Evolutionary conservation across 1,284 basidiomycete genomes (phyloP).

Genomic region (Puccinia horiana): DNA sequence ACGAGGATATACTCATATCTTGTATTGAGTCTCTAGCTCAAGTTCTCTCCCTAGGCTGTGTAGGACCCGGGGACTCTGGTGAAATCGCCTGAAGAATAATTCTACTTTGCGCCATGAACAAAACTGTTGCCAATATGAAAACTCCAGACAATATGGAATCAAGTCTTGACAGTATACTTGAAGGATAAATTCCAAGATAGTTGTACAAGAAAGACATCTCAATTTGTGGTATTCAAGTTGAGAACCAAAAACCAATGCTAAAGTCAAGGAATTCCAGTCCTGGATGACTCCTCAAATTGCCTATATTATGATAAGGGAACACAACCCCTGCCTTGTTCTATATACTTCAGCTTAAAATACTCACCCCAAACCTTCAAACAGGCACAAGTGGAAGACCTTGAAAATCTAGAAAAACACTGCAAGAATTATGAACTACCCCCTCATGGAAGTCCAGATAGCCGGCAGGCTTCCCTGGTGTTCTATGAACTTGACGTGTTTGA

Average conservation of each 20-base stretch:
- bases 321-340: background rate
- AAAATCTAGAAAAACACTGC: background rate
- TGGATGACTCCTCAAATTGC: background rate
- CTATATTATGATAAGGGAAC: background rate
- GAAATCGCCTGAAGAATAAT: background rate
- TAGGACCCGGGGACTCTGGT: background rate
- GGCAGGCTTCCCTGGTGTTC: background rate
- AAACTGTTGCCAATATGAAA: background rate
- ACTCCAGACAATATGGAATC: background rate
- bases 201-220: background rate
- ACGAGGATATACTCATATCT: background rate
- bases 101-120: slow-evolving; percentile 10
- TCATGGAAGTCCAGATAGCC: background rate
- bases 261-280: background rate
- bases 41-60: background rate
- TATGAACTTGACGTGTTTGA: background rate
- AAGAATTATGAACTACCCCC: background rate
- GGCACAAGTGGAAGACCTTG: too few species aligned
- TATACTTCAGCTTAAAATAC: background rate
- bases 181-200: background rate
- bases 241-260: background rate
- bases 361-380: too few species aligned
- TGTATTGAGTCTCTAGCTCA: background rate
- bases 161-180: background rate
- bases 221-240: background rate